phyloP scores from a whole-genome alignment of 192 early-diverging fungal genomes.

The Mortierella alpina region DNA sequence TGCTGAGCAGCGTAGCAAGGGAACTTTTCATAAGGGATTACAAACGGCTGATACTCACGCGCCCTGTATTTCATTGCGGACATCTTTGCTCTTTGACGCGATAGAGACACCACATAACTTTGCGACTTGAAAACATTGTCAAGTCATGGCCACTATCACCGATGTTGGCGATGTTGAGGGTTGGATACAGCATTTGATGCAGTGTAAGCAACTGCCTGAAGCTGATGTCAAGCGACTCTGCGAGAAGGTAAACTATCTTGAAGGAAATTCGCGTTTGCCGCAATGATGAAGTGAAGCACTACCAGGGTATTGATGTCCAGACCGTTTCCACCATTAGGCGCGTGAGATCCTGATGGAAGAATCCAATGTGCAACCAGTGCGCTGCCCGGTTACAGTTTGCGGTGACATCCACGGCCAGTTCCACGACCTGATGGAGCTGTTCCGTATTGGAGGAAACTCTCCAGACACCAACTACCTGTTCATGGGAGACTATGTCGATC shows the following conservation, averaged over 20 bases:
- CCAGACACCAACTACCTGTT: conserved; percentile 99
- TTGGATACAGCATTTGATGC: conserved; percentile 91
- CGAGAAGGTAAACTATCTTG: conserved; percentile 85
- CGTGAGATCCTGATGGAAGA: conserved; percentile 96
- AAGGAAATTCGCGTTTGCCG: not conserved
- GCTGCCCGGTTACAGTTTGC: conserved; percentile 96
- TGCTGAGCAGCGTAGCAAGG: too few species aligned
- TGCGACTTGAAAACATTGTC: not conserved
- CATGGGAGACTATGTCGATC: conserved; percentile 99
- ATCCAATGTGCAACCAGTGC: conserved; percentile 97
- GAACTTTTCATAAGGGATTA: too few species aligned
- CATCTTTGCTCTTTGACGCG: not conserved
- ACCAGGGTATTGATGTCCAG: not conserved
- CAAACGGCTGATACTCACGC: not conserved
- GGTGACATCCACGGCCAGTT: conserved; percentile 99
- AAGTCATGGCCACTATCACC: conserved; percentile 47
- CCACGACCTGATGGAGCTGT: conserved; percentile 96
- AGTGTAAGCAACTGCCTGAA: conserved; percentile 96
- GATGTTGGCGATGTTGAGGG: conserved; percentile 91
- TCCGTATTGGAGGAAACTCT: conserved; percentile 95
- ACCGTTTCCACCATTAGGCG: conserved; percentile 59
- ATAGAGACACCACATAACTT: conserved; percentile 4
- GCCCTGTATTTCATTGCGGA: not conserved
- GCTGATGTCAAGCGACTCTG: conserved; percentile 96
- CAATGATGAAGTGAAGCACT: too few species aligned